phyloP scores from a whole-genome alignment of 345 rosid genomes.

The Gossypium arboreum region DNA sequence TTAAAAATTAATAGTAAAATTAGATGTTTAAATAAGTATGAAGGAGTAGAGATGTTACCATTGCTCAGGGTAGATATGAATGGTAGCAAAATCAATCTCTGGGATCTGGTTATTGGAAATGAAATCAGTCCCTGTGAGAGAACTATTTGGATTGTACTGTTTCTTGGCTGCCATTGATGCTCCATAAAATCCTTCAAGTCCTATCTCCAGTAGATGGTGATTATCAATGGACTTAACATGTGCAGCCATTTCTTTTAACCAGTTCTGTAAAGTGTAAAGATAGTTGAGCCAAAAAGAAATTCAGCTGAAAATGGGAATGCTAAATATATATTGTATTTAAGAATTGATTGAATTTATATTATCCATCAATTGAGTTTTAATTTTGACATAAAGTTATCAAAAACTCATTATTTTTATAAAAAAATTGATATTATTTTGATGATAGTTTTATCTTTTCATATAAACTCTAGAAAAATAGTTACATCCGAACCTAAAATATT shows the following conservation, averaged over 20 bases:
- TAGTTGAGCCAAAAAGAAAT: neutral
- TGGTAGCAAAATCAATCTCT: slow-evolving; percentile 61
- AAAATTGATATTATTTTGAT: too few relatives aligned
- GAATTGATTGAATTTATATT: too few relatives aligned
- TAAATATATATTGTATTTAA: too few relatives aligned
- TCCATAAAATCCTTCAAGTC: slow-evolving; percentile 89
- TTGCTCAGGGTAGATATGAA: slow-evolving; percentile 66
- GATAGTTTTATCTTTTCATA: too few relatives aligned
- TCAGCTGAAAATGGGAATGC: neutral
- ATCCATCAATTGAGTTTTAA: too few relatives aligned
- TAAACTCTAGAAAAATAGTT: too few relatives aligned
- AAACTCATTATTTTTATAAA: too few relatives aligned
- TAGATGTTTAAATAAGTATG: too few relatives aligned
- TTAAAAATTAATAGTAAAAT: too few relatives aligned
- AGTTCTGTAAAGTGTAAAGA: slow-evolving; percentile 30
- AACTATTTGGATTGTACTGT: slow-evolving; percentile 37
- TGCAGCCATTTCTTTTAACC: slow-evolving; percentile 68
- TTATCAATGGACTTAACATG: slow-evolving; percentile 62
- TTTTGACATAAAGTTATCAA: too few relatives aligned
- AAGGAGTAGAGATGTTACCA: slow-evolving; percentile 38
- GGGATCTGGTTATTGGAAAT: slow-evolving; percentile 54
- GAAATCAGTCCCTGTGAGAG: slow-evolving; percentile 58
- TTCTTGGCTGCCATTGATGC: slow-evolving; percentile 40
- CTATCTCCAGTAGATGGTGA: slow-evolving; percentile 56
- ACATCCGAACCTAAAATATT: too few relatives aligned